These are phyloP conservation scores for Xylogone sp. DNA, from an alignment of 2,329 filamentous ascomycete species.

Conservation along the genomic window DNA sequence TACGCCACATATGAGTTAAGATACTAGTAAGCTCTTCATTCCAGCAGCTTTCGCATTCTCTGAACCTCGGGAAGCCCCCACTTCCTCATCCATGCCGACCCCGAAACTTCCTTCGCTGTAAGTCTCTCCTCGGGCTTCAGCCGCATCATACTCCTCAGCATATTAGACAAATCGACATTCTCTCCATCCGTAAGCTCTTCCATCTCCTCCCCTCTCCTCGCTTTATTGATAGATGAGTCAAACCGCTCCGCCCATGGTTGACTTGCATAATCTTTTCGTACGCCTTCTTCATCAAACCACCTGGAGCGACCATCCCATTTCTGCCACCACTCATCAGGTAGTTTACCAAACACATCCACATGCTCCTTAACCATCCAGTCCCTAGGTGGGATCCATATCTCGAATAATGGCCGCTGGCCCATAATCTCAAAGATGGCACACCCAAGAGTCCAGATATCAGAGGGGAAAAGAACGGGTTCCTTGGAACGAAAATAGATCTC, in stretches of 20 bases:
- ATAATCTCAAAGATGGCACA: constrained; percentile 1
- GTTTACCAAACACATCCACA: constrained; percentile 1
- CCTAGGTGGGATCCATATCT: neutral
- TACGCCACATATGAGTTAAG: too few relatives aligned
- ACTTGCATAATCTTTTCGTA: neutral
- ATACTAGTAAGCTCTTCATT: too few relatives aligned
- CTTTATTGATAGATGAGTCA: neutral
- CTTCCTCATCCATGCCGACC: constrained; percentile 1
- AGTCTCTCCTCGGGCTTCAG: neutral
- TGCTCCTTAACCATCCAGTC: constrained; percentile 1
- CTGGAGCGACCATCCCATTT: constrained; percentile 1
- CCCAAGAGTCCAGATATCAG: constrained; percentile 5
- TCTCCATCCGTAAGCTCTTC: neutral
- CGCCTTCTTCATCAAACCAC: constrained; percentile 1
- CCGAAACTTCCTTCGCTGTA: constrained; percentile 1
- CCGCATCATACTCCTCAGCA: constrained; percentile 2
- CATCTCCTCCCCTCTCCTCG: neutral
- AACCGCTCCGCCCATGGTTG: neutral
- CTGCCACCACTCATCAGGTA: constrained; percentile 3
- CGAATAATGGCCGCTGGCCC: neutral
- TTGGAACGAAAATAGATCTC: constrained; percentile 3
- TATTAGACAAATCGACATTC: neutral
- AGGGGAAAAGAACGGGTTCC: neutral
- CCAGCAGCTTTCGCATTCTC: too few relatives aligned
- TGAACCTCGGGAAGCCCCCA: constrained; percentile 1